Base-by-base conservation (phyloP, 2,329 filamentous ascomycete genomes). In the Xylariaceae sp. region DNA sequence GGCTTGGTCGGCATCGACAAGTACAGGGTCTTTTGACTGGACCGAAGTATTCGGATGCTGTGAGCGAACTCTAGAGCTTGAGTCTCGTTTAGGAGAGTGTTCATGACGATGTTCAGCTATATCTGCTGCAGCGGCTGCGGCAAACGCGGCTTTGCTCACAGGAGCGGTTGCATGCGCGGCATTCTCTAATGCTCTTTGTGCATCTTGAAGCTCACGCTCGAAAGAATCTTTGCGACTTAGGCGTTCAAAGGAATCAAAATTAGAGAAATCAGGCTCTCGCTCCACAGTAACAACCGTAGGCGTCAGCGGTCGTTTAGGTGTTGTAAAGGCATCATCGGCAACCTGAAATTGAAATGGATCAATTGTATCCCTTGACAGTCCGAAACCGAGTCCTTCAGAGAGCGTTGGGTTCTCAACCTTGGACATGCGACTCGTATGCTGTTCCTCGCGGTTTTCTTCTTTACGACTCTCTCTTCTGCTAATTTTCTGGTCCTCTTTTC, bases 261-360 rank as follows among this genome's bases (percentile, higher is more conserved):
- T 58, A 7, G 75, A 73, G 60, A 80, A 81, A 43, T 76, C 74
- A 5, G 81, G 81, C 59, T 81, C 81, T 26, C 80, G 76, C 24
- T 81, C 77, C 40, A 84, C 76, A 2, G 80, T 82, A 33, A 81
- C 72, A 37, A 85, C 70, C 53, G 73, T 73, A 6, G 79, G 81
- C 3, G 78, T 81, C 55, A 79, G 60, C 2, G 78, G 75, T 41
- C 75, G 72, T 30, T 67, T 65, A 1, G 76, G 77, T 8, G 77
- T 78, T 42, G 72, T 69, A 54, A 82, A 82, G n/a, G 77, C 76
- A 62, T 80, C 76, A 55, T 81, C 74, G 35, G 75, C 60, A 55
- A 85, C 79, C 67, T 81, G 82, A 64, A 75, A 86, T 65, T 83
- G 76, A 66, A 86, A 85, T 15, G 82, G 81, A 68, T 86, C 79